These are phyloP conservation scores for Aspergillus fijiensis DNA, from an alignment of 2,329 filamentous ascomycete species.

Conservation along the genomic window DNA sequence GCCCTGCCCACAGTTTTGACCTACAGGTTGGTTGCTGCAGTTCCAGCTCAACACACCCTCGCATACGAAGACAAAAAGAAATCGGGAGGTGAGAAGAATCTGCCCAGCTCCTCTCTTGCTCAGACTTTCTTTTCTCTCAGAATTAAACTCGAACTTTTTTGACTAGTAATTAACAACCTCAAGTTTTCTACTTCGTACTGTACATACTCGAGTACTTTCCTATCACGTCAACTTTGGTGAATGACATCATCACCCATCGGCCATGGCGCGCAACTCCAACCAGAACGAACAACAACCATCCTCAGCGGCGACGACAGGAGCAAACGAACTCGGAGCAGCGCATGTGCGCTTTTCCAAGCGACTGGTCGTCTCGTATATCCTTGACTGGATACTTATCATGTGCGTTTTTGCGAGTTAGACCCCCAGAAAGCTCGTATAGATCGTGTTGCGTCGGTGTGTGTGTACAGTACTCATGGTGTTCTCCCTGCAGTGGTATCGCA, in stretches of 20 bases:
- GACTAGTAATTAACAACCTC: too few relatives aligned
- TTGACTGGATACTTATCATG: conserved; percentile 70
- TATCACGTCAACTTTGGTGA: not conserved
- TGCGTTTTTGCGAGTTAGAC: conserved; percentile 31
- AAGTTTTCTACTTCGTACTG: too few relatives aligned
- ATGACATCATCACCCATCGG: not conserved
- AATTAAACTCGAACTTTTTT: too few relatives aligned
- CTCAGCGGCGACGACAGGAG: not conserved
- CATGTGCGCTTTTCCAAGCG: conserved; percentile 43
- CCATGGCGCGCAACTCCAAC: not conserved
- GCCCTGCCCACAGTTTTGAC: too few relatives aligned
- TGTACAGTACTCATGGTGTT: conserved; percentile 7
- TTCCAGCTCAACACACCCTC: not conserved
- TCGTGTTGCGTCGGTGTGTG: not conserved
- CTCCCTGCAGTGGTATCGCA: conserved; percentile 51
- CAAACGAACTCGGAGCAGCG: not conserved
- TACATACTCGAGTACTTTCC: too few relatives aligned
- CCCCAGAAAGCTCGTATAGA: not conserved
- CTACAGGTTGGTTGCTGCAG: not conserved
- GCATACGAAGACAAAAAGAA: not conserved
- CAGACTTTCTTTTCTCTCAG: too few relatives aligned
- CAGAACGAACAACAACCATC: not conserved
- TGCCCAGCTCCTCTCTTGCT: too few relatives aligned
- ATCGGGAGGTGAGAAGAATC: too few relatives aligned
- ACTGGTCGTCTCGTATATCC: conserved; percentile 64